A percentile compares a stretch with the other conserved stretches of the same genome.
Conservation (phyloP, 257 asterid genomes). For the Solanum gandarillasii region DNA sequence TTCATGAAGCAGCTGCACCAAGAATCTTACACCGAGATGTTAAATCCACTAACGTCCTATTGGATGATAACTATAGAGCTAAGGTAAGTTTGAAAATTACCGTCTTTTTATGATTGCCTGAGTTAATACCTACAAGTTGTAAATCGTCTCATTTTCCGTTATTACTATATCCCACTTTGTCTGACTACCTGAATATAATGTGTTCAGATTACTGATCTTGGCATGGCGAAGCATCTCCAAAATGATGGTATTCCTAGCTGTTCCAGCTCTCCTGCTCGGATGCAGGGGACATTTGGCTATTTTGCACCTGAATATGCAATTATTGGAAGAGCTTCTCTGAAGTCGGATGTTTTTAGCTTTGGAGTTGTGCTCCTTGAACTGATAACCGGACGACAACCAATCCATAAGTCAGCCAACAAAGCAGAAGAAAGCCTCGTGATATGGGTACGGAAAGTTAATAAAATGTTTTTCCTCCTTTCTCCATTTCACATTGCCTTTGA, state of each 20-base stretch:
- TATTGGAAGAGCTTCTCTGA: slow-evolving; percentile 74
- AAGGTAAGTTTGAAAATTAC: slow-evolving; percentile 36
- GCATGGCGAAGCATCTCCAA: slow-evolving; percentile 87
- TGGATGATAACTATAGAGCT: slow-evolving; percentile 88
- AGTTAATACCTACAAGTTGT: background rate
- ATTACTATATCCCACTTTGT: background rate
- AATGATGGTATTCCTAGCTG: slow-evolving; percentile 61
- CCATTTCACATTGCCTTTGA: too few species aligned
- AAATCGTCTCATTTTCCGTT: background rate
- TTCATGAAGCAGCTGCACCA: slow-evolving; percentile 98
- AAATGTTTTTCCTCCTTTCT: background rate
- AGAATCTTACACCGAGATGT: slow-evolving; percentile 95
- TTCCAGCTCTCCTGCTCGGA: slow-evolving; percentile 81
- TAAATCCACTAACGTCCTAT: slow-evolving; percentile 82
- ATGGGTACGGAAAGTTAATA: slow-evolving; percentile 51
- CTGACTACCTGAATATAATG: background rate
- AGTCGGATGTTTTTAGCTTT: slow-evolving; percentile 95
- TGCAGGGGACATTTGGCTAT: slow-evolving; percentile 98
- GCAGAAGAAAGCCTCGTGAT: slow-evolving; percentile 81
- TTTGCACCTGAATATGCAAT: slow-evolving; percentile 95
- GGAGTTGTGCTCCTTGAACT: slow-evolving; percentile 97
- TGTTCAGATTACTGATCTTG: slow-evolving; percentile 90
- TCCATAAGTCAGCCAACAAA: slow-evolving; percentile 42
- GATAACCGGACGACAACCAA: slow-evolving; percentile 76
- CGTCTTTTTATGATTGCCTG: background rate